Evolutionary conservation across 1,139 yeast species (phyloP).

Genomic region (Lipomyces yarrowii): DNA sequence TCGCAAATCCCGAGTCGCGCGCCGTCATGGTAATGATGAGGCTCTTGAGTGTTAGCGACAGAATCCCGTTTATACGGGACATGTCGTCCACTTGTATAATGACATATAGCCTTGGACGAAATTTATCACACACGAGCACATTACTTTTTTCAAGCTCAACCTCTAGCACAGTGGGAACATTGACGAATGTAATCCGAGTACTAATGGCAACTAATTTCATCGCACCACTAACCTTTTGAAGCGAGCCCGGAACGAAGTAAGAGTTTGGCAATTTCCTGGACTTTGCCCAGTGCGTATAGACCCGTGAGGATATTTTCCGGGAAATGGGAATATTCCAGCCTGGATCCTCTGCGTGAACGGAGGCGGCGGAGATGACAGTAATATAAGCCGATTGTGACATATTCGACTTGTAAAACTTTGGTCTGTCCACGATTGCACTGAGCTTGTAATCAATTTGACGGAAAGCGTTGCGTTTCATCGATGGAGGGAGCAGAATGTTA

Average conservation of each 20-base stretch:
- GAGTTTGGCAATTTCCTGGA: background rate
- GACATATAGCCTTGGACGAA: background rate
- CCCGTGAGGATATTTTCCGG: background rate
- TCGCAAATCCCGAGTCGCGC: background rate
- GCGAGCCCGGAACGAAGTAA: background rate
- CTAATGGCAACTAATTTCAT: background rate
- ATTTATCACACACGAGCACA: background rate
- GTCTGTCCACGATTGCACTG: background rate
- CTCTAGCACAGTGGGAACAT: background rate
- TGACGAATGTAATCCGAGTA: background rate
- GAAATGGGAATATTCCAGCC: background rate
- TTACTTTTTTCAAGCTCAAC: background rate
- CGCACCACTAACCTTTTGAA: background rate
- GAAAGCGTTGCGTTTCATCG: background rate
- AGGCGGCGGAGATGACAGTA: background rate
- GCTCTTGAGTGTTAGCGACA: background rate
- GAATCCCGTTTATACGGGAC: background rate
- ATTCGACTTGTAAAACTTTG: background rate
- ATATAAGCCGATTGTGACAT: background rate
- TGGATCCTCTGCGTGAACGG: background rate
- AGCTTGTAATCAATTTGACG: background rate
- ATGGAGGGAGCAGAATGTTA: background rate
- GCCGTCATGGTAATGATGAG: background rate
- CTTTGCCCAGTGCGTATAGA: background rate
- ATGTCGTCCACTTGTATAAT: background rate